A percentile compares a stretch with the other conserved stretches of the same genome.
Conservation (phyloP, 495 filamentous ascomycete genomes). For the Corynascus novoguineensis region DNA sequence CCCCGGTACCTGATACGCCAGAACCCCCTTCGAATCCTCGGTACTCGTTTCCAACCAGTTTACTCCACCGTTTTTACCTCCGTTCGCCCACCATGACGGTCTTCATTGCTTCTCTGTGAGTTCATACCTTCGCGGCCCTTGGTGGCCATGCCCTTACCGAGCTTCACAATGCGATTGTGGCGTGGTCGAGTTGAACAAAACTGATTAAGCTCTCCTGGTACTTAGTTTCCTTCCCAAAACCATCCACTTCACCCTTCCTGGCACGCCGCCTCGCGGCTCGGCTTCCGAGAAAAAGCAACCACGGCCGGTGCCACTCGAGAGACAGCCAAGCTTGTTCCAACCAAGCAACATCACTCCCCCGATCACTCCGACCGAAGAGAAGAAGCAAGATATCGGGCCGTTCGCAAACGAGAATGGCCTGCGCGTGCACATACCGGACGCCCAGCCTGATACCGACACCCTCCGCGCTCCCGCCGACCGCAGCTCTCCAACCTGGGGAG, state of each 20-base stretch:
- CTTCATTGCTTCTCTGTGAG: conserved; percentile 81
- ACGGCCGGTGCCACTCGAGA: conserved; percentile 28
- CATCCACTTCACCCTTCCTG: conserved; percentile 61
- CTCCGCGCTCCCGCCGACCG: conserved; percentile 53
- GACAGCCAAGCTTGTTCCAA: conserved; percentile 43
- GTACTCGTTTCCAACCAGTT: background rate
- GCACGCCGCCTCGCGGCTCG: conserved; percentile 32
- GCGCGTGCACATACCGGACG: conserved; percentile 36
- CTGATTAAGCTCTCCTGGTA: background rate
- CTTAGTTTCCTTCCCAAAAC: conserved; percentile 84
- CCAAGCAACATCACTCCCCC: conserved; percentile 43
- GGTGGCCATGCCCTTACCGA: background rate
- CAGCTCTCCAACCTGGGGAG: conserved; percentile 66
- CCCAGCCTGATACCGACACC: conserved; percentile 30
- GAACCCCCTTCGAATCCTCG: background rate
- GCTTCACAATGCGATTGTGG: background rate
- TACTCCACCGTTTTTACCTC: background rate
- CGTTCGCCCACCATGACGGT: conserved; percentile 60
- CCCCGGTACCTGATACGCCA: background rate
- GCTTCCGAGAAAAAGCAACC: conserved; percentile 30
- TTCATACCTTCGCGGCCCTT: conserved; percentile 17
- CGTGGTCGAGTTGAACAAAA: background rate
- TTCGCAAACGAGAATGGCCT: conserved; percentile 55
- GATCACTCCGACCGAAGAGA: conserved; percentile 58
- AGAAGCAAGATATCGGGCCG: conserved; percentile 46